Evolutionary conservation across 805 yeast species (phyloP).

Genomic region (Limtongozyma cylindracea): DNA sequence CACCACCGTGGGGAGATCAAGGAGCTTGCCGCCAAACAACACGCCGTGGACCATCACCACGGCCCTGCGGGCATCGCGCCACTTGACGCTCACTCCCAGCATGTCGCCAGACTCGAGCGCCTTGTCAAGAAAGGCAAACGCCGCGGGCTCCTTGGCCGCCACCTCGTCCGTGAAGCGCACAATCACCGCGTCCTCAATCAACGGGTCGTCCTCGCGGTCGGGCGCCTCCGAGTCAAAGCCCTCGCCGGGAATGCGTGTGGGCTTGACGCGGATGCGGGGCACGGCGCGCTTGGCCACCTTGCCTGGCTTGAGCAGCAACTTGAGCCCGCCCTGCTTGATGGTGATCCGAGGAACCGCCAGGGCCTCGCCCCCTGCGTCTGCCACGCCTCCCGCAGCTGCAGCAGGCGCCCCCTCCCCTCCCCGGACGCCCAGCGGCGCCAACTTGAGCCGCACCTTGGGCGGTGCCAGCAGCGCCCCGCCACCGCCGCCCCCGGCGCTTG

Average conservation of each 20-base stretch:
- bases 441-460: too few relatives aligned
- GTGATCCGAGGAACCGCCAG: too few relatives aligned
- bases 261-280: slow-evolving; percentile 25
- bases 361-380: too few relatives aligned
- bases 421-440: too few relatives aligned
- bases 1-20: slow-evolving; percentile 73
- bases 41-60: slow-evolving; percentile 42
- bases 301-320: too few relatives aligned
- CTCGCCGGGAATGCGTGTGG: slow-evolving; percentile 63
- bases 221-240: slow-evolving; percentile 96
- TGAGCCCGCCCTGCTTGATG: too few relatives aligned
- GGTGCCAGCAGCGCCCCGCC: too few relatives aligned
- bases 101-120: slow-evolving; percentile 63
- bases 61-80: slow-evolving; percentile 68
- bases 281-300: slow-evolving; percentile 1
- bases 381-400: too few relatives aligned
- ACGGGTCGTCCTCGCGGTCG: slow-evolving; percentile 84
- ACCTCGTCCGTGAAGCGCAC: slow-evolving; percentile 43
- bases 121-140: slow-evolving; percentile 45
- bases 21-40: slow-evolving; percentile 57
- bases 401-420: too few relatives aligned
- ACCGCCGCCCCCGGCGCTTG: too few relatives aligned
- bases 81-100: slow-evolving; percentile 45
- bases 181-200: slow-evolving; percentile 67
- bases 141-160: too few relatives aligned